Base-by-base conservation (phyloP, 345 rosid genomes). In the Adansonia digitata region DNA sequence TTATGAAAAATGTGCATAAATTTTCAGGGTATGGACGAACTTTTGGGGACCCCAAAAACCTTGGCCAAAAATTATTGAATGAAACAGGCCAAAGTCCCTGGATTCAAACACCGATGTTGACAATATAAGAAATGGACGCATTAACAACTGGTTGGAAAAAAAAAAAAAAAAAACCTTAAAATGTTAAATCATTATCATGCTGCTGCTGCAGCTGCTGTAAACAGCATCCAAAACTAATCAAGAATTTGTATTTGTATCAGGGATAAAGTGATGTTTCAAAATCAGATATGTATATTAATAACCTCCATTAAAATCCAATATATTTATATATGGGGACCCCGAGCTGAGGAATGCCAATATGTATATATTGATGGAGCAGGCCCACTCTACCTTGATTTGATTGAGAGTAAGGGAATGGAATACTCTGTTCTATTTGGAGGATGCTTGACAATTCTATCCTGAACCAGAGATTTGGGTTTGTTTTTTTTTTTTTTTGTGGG, bases 71-170 rank as follows among this genome's bases (percentile, higher is more conserved):
- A 31, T 55, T 61, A 73, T 49, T 77, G 52, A 55, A 73, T 34
- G 67, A 34, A 46, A 24, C 66, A 72, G 17, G 42, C 48, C 69
- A 76, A 29, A 69, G n/a, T 8, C 63, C 22, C 18, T 37, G 18
- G 74, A 59, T 61, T 75, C 68, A 55, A 53, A 71, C 60, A 31
- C n/a, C 27, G 45, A 66, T 40, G 55, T 40, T 43, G 63, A 55
- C 77, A 62, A 35, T 22, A 7, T 68, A 6, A 45, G 51, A 45
- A 75, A 52, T 59, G 59, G 77, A 68, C 67, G 29, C 66, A 17
- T 61, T 46, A 18, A 67, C 69, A 31, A 65, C 13, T 42, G n/a
- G 51, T 20, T 27, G 20, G 9, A 17, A 17, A 17, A 48, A 48
- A n/a, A n/a, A n/a, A n/a, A n/a, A n/a, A n/a, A n/a, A n/a, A n/a